Conservation (phyloP, 495 filamentous ascomycete genomes). For the Podospora pseudopauciseta region DNA sequence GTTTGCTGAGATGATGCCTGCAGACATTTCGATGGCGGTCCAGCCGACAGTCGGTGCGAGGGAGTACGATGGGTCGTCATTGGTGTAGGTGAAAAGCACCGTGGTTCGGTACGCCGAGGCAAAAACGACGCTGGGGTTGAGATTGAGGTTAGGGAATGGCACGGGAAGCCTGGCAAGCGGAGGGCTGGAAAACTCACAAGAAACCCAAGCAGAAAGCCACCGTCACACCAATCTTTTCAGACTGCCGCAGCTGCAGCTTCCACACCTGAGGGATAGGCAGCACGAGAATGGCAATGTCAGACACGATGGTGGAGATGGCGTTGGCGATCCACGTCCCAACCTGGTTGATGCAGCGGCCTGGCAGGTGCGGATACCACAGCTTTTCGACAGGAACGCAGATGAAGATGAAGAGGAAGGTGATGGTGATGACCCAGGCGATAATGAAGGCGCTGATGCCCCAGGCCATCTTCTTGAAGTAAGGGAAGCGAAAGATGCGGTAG, state of each 20-base stretch:
- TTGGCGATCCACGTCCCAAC: slow-evolving; percentile 19
- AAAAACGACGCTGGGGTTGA: slow-evolving; percentile 13
- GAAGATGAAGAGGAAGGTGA: slow-evolving; percentile 14
- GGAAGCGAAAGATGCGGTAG: slow-evolving; percentile 17
- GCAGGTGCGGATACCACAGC: slow-evolving; percentile 16
- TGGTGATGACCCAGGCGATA: slow-evolving; percentile 13
- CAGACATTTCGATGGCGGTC: slow-evolving; percentile 46
- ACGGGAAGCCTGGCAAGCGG: neutral
- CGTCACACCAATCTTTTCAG: slow-evolving; percentile 13
- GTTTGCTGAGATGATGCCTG: slow-evolving; percentile 46
- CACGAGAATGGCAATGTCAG: slow-evolving; percentile 13
- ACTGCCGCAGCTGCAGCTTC: slow-evolving; percentile 12
- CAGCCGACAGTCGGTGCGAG: slow-evolving; percentile 42
- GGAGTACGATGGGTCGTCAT: slow-evolving; percentile 33
- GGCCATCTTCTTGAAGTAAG: slow-evolving; percentile 18
- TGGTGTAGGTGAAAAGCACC: slow-evolving; percentile 38
- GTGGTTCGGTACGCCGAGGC: slow-evolving; percentile 17
- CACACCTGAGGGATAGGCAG: slow-evolving; percentile 17
- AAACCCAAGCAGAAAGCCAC: slow-evolving; percentile 16
- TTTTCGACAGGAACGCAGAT: slow-evolving; percentile 18
- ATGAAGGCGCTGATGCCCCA: slow-evolving; percentile 14
- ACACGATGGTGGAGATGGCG: slow-evolving; percentile 12
- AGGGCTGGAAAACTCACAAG: slow-evolving; percentile 6
- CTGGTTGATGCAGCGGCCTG: slow-evolving; percentile 16
- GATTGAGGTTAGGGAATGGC: neutral